phyloP scores from a whole-genome alignment of 805 yeast species.

The Kodamaea neixiangensis region DNA sequence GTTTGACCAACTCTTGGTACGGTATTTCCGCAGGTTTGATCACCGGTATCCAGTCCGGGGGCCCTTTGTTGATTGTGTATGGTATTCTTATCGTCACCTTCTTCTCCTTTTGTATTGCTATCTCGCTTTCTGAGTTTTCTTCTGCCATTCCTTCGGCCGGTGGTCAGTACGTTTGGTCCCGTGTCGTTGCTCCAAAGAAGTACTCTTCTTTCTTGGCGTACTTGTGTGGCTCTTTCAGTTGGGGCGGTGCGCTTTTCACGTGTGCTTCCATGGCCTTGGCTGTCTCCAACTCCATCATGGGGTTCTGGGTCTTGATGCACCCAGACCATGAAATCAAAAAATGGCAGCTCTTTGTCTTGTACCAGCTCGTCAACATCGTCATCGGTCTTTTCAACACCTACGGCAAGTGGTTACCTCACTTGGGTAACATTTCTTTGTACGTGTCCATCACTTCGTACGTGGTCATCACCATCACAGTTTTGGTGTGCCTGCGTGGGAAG shows the following conservation, averaged over 20 bases:
- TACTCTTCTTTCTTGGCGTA: slow-evolving; percentile 40
- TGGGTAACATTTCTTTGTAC: slow-evolving; percentile 38
- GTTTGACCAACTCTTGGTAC: slow-evolving; percentile 45
- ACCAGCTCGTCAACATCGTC: slow-evolving; percentile 35
- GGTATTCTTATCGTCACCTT: slow-evolving; percentile 41
- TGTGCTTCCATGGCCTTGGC: slow-evolving; percentile 41
- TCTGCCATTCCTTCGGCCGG: slow-evolving; percentile 45
- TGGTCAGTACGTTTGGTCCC: slow-evolving; percentile 46
- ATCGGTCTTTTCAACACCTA: slow-evolving; percentile 38
- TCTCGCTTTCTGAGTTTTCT: slow-evolving; percentile 40
- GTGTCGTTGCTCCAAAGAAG: slow-evolving; percentile 40
- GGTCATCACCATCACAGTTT: slow-evolving; percentile 40
- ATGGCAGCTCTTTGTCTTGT: slow-evolving; percentile 40
- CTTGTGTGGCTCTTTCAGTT: slow-evolving; percentile 41
- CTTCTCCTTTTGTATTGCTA: slow-evolving; percentile 39
- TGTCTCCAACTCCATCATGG: slow-evolving; percentile 38
- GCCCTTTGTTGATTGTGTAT: slow-evolving; percentile 42
- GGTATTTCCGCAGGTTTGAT: slow-evolving; percentile 43
- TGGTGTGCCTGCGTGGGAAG: slow-evolving; percentile 37
- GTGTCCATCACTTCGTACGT: slow-evolving; percentile 35
- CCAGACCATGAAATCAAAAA: slow-evolving; percentile 34
- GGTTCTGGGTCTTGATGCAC: slow-evolving; percentile 37
- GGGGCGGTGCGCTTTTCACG: slow-evolving; percentile 47
- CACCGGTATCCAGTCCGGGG: slow-evolving; percentile 45
- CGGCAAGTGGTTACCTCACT: slow-evolving; percentile 35